Evolutionary conservation across 139 green algal genomes (phyloP).

Genomic region (Chlorella sp.): DNA sequence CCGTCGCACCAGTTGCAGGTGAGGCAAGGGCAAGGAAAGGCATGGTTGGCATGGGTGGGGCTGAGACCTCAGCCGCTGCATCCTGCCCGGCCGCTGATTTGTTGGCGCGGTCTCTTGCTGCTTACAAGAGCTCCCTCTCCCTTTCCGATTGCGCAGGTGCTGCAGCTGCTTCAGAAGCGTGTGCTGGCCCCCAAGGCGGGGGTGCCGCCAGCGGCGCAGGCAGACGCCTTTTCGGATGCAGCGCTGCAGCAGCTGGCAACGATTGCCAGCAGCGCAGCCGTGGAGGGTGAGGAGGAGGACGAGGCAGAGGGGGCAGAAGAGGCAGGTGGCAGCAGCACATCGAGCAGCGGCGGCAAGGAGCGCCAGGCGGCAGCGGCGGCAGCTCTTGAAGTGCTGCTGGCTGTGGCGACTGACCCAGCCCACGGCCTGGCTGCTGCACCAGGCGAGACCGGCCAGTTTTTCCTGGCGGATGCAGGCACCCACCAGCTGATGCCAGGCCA

Average conservation of each 20-base stretch:
- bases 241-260: slow-evolving; percentile 47
- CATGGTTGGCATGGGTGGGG: no score
- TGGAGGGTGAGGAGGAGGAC: neutral
- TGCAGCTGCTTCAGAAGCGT: slow-evolving; percentile 43
- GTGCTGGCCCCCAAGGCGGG: slow-evolving; percentile 32
- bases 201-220: slow-evolving; percentile 41
- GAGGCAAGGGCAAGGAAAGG: neutral
- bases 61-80: neutral
- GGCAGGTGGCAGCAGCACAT: neutral
- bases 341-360: neutral
- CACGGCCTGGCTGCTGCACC: slow-evolving; percentile 46
- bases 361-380: slow-evolving; percentile 23
- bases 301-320: neutral
- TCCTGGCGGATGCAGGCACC: slow-evolving; percentile 12
- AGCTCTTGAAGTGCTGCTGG: slow-evolving; percentile 50
- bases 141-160: slow-evolving; percentile 23
- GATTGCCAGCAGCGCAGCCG: neutral
- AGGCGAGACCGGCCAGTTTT: neutral
- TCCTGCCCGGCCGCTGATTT: no score
- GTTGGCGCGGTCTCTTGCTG: neutral
- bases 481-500: slow-evolving; percentile 21
- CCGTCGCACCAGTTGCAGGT: slow-evolving; percentile 37
- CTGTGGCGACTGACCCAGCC: slow-evolving; percentile 55
- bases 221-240: slow-evolving; percentile 58
- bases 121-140: neutral